Evolutionary conservation across 2,329 filamentous ascomycete genomes (phyloP).

Genomic region (Hymenoscyphus albidus): DNA sequence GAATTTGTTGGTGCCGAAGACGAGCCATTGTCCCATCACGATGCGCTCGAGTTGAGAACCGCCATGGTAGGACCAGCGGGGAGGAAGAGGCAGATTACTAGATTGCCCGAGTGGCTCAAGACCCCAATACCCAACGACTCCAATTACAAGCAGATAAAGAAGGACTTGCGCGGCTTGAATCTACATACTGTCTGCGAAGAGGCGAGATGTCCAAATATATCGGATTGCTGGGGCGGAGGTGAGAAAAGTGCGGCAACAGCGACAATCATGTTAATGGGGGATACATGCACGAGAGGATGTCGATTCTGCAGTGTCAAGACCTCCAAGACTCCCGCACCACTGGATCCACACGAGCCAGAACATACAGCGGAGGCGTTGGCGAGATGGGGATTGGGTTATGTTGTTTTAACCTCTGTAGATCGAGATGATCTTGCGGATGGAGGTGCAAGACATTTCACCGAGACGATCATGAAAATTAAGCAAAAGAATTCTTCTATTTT

Average conservation of each 20-base stretch:
- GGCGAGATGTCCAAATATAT: slow-evolving; percentile 94
- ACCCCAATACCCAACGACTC: slow-evolving; percentile 81
- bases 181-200: slow-evolving; percentile 98
- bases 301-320: slow-evolving; percentile 98
- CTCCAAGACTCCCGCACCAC: slow-evolving; percentile 64
- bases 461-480: slow-evolving; percentile 94
- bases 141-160: slow-evolving; percentile 94
- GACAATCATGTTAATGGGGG: slow-evolving; percentile 99
- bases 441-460: slow-evolving; percentile 83
- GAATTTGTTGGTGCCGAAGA: slow-evolving; percentile 51
- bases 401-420: slow-evolving; percentile 90
- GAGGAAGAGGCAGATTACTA: slow-evolving; percentile 61
- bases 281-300: slow-evolving; percentile 94
- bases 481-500: slow-evolving; percentile 71
- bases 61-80: slow-evolving; percentile 61
- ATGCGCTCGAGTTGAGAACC: slow-evolving; percentile 57
- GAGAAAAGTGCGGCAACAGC: slow-evolving; percentile 88
- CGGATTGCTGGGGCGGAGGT: slow-evolving; percentile 93
- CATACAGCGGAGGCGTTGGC: slow-evolving; percentile 90
- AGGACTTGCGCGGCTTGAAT: slow-evolving; percentile 81
- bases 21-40: slow-evolving; percentile 44
- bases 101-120: slow-evolving; percentile 92
- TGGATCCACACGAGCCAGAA: slow-evolving; percentile 95
- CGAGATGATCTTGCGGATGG: slow-evolving; percentile 89
- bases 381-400: slow-evolving; percentile 92